These are phyloP conservation scores for Cytospora leucostoma DNA, from an alignment of 2,329 filamentous ascomycete species.

Conservation along the genomic window DNA sequence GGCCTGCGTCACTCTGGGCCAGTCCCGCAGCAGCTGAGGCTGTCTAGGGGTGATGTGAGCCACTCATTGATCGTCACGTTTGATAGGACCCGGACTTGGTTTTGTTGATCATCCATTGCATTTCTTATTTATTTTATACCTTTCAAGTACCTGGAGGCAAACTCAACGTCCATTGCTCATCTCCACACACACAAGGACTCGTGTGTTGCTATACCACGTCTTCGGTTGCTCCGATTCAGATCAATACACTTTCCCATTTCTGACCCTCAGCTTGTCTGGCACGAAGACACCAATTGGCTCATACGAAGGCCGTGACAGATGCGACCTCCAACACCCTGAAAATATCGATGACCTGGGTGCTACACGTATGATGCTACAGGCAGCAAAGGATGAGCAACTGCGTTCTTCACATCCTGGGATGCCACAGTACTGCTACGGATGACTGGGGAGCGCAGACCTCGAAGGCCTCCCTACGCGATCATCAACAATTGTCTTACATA, in stretches of 20 bases:
- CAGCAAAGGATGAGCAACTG: conserved; percentile 6
- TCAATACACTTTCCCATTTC: not conserved
- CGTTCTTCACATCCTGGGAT: not conserved
- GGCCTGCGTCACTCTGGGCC: conserved; percentile 1
- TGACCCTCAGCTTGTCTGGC: not conserved
- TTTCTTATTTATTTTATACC: not conserved
- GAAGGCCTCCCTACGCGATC: not conserved
- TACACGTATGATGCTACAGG: not conserved
- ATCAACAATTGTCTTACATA: not conserved
- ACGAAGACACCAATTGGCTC: not conserved
- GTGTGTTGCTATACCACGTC: not conserved
- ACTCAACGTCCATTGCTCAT: not conserved
- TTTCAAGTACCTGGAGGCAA: not conserved
- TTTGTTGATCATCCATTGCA: conserved; percentile 8
- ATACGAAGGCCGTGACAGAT: not conserved
- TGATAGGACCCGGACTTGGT: conserved; percentile 7
- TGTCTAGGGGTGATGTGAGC: not conserved
- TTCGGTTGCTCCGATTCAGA: not conserved
- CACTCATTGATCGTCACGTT: not conserved
- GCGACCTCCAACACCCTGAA: not conserved
- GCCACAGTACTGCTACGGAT: conserved; percentile 6
- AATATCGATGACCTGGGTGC: no score
- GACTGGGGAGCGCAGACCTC: conserved; percentile 1
- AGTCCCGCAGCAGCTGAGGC: not conserved
- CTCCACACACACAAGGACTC: not conserved